These are phyloP conservation scores for Sporothrix sp. DNA, from an alignment of 2,329 filamentous ascomycete genomes.

Conservation along the genomic window DNA sequence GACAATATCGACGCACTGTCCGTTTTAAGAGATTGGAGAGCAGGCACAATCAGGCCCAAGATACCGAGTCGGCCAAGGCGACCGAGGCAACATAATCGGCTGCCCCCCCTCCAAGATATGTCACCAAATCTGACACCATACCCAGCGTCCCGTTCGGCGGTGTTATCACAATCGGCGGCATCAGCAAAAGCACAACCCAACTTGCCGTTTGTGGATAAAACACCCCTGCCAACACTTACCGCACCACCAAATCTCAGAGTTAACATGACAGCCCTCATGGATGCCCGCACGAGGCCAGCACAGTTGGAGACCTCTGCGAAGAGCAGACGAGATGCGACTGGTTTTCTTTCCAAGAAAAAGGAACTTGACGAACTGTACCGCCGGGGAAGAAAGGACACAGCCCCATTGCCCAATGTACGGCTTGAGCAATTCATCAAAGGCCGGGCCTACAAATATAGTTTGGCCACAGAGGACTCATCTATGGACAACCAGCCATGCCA, in stretches of 20 bases:
- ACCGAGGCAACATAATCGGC: neutral
- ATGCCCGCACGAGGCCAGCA: constrained; percentile 30
- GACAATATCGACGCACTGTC: constrained; percentile 50
- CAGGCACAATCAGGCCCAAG: constrained; percentile 38
- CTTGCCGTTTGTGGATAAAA: neutral
- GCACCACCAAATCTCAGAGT: constrained; percentile 7
- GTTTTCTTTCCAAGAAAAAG: constrained; percentile 43
- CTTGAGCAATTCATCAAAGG: constrained; percentile 26
- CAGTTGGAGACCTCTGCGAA: constrained; percentile 43
- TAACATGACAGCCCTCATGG: neutral
- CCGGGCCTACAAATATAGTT: neutral
- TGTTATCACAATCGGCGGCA: neutral
- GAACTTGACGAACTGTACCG: constrained; percentile 46
- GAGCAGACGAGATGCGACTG: constrained; percentile 23
- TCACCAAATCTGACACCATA: constrained; percentile 4
- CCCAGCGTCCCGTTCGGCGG: neutral
- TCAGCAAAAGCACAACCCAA: neutral
- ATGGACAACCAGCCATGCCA: neutral
- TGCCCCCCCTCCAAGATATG: constrained; percentile 6
- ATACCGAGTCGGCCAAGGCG: neutral
- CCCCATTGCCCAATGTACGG: constrained; percentile 22
- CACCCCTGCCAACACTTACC: constrained; percentile 3
- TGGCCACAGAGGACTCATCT: neutral
- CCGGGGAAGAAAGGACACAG: constrained; percentile 23
- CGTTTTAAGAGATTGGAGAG: constrained; percentile 46